These are phyloP conservation scores for Aspergillus sp. DNA, from an alignment of 2,329 filamentous ascomycete species.

Conservation along the genomic window DNA sequence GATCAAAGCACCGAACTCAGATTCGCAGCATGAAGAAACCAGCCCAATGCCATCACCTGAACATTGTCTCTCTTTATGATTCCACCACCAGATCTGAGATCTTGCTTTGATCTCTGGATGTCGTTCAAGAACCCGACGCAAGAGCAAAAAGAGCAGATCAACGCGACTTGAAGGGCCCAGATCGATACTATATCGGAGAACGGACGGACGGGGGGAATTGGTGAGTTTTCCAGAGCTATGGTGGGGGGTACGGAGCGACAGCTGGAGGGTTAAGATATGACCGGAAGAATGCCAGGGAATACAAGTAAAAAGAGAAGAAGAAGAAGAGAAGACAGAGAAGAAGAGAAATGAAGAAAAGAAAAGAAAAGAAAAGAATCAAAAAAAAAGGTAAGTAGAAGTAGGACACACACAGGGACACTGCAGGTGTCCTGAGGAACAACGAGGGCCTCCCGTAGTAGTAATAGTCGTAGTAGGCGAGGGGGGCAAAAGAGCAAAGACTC, in stretches of 20 bases:
- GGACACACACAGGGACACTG: background rate
- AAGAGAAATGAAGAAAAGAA: conserved; percentile 1
- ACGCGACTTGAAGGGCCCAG: background rate
- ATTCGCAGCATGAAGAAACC: conserved; percentile 13
- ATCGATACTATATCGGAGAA: no score
- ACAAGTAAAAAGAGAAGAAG: background rate
- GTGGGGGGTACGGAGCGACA: background rate
- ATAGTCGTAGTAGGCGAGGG: no score
- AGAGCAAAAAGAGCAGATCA: background rate
- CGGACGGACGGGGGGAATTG: no score
- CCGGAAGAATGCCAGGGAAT: background rate
- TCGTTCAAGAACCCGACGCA: background rate
- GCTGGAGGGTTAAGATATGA: background rate
- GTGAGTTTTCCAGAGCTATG: background rate
- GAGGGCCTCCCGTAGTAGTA: no score
- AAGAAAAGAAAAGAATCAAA: conserved; percentile 4
- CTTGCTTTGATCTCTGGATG: no score
- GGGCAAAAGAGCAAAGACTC: no score
- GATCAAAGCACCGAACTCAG: conserved; percentile 24
- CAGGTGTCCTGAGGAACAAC: conserved; percentile 1
- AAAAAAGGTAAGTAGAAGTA: background rate
- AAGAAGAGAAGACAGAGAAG: background rate
- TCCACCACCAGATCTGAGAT: background rate
- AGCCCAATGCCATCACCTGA: background rate
- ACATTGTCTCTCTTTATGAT: background rate